Base-by-base conservation (phyloP, 2,329 filamentous ascomycete species). In the Hypocrella siamensis region DNA sequence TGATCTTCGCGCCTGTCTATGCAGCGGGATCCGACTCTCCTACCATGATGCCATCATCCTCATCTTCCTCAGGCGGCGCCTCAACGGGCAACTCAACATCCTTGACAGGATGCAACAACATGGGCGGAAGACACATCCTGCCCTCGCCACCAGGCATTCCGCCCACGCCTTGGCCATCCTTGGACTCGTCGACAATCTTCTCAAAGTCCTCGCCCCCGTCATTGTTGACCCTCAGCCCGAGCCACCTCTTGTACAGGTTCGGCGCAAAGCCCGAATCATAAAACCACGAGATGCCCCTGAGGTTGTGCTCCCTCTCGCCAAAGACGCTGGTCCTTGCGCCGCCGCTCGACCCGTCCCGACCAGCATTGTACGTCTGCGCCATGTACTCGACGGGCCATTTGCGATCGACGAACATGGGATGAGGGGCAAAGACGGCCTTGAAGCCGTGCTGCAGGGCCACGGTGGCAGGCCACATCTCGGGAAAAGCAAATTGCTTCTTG, bases 381-480 rank as follows among this genome's bases (percentile, higher is more conserved):
- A 90, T 69, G 47, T 85, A 85, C 32, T 73, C 68, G 3, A 70
- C 67, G 0, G 85, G 85, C 88, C 88, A 96, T 44, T 74, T 69
- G 34, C 86, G 76, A 54, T 93, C 86, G 12, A 88, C 72, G 50
- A 79, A 96, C 34, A 93, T 68, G 1, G 86, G 83, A 46, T 96
- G 88, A 1, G 88, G 88, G 3, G 77, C 84, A 42, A 79, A 93
- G 11, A 94, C 85, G 24, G 83, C 85, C 60, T 94, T 96, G 58
- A 82, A 76, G 9, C 88, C 88, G 51, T 94, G 86, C 37, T 94
- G 86, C 8, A 96, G 66, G 2, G 86, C 82, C 1, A 82, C 75
- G 0, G 81, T 90, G 1, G 79, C 78, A 0, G 86, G 83, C 84
- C 84, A 94, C 86, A 94, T 94, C 55, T 96, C 88, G 0, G 85